phyloP scores from a whole-genome alignment of 352 stramenopile species.

The Pythium diclinum region DNA sequence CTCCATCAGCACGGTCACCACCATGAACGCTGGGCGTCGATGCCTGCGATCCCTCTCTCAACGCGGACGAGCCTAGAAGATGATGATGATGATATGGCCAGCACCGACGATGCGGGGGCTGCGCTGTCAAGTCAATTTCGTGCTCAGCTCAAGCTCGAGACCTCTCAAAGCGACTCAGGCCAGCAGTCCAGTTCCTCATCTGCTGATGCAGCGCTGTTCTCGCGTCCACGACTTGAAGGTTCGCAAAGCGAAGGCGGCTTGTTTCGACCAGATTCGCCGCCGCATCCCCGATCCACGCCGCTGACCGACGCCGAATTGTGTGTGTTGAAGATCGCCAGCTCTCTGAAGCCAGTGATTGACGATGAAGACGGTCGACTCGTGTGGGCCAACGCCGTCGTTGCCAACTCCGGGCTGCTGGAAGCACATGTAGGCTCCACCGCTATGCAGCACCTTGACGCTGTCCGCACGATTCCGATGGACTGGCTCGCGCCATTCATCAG shows the following conservation, averaged over 20 bases:
- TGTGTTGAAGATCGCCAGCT: constrained; percentile 51
- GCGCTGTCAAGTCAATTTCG: constrained; percentile 5
- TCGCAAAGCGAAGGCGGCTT: constrained; percentile 48
- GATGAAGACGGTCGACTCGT: constrained; percentile 53
- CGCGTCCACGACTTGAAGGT: constrained; percentile 14
- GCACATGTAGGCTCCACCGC: constrained; percentile 25
- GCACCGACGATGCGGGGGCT: background rate
- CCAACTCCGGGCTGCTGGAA: constrained; percentile 31
- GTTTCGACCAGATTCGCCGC: constrained; percentile 17
- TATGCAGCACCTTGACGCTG: constrained; percentile 40
- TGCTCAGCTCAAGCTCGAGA: constrained; percentile 16
- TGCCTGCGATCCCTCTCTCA: constrained; percentile 22
- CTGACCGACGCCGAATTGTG: constrained; percentile 39
- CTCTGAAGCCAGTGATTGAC: constrained; percentile 37
- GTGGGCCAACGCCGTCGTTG: constrained; percentile 67
- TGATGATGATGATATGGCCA: background rate
- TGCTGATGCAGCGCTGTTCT: background rate
- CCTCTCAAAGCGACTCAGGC: constrained; percentile 23
- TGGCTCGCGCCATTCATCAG: constrained; percentile 65
- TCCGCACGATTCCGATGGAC: constrained; percentile 50
- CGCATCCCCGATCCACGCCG: background rate
- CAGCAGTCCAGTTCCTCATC: background rate
- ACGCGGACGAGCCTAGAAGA: background rate
- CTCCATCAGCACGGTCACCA: constrained; percentile 14
- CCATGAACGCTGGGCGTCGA: constrained; percentile 29